Evolutionary conservation across 1,284 basidiomycete genomes (phyloP), one percentile per base, ranked within the genome.

Genomic region (Puccinia novopanici): DNA sequence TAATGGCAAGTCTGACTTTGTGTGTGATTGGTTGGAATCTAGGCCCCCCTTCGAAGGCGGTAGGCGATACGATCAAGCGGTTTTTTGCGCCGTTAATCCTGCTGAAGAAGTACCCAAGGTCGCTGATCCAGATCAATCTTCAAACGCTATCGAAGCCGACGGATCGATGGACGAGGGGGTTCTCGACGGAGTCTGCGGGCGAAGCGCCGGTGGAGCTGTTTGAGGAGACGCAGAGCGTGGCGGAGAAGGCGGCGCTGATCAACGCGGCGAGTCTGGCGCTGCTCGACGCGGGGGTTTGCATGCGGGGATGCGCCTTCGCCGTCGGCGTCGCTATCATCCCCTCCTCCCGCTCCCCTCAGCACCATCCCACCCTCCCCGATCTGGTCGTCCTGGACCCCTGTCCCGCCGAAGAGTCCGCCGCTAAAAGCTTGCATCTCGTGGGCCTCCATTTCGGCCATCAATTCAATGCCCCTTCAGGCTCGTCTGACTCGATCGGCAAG

Each of bases 61-160:
- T 87, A n/a, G 84, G 86, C 50, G 81, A 84, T 3, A 83, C 84
- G 3, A 82, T 88, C 30, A 57, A 82, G 48, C 83, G 82, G 17
- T 84, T 87, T 55, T 85, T 87, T 75, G 80, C 83, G 4, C 85
- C 86, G 4, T 84, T 89, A 9, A 85, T 89, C 57, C 83, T 86
- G 48, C 85, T 89, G 24, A 83, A 87, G 82, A 84, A 87, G 82
- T 85, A 88, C 85, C 89, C 89, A 24, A 86, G 88, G 77, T 87
- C 89, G 13, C 86, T 90, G 82, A 86, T 93, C 59, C 92, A 92
- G 82, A 84, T 89, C 68, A 90, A 91, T 24, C 89, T 90, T 75
- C 91, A 89, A 84, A 86, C 86, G 22, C 83, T 87, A 37, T 90
- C 85, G 4, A 87, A 88, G 84, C 88, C 89, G 22, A 84, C 86